Conservation (phyloP, 225 moss, liverwort and hornwort genomes). For the Takakia lepidozioides region DNA sequence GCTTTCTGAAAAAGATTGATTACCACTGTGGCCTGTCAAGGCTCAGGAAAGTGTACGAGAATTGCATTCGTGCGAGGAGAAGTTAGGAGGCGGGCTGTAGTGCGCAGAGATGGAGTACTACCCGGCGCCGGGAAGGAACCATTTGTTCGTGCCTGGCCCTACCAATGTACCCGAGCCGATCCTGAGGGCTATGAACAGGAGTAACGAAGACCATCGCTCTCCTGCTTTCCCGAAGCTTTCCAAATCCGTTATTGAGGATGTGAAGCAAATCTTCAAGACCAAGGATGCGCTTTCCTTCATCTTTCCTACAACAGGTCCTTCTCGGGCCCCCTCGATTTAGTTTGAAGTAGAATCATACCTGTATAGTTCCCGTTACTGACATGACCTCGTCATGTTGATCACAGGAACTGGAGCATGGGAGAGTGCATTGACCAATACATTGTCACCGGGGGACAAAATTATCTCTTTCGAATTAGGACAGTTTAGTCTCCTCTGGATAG, state of each 20-base stretch:
- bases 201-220: constrained; percentile 50
- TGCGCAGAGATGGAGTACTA: constrained; percentile 18
- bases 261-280: constrained; percentile 32
- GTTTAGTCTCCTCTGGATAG: constrained; percentile 40
- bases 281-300: constrained; percentile 35
- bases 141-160: constrained; percentile 45
- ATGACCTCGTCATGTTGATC: too few relatives aligned
- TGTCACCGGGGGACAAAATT: constrained; percentile 37
- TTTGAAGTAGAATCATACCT: neutral
- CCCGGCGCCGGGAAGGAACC: constrained; percentile 38
- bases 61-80: too few relatives aligned
- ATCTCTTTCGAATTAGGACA: constrained; percentile 28
- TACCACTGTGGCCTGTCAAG: too few relatives aligned
- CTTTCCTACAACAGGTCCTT: constrained; percentile 25
- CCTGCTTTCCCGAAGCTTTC: constrained; percentile 41
- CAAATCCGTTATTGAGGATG: constrained; percentile 25
- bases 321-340: neutral
- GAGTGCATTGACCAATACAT: constrained; percentile 33
- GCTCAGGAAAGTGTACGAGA: too few relatives aligned
- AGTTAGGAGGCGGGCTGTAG: too few relatives aligned
- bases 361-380: too few relatives aligned
- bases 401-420: constrained; percentile 41
- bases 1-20: too few relatives aligned
- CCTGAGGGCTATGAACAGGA: constrained; percentile 38
- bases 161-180: constrained; percentile 36